phyloP scores from a whole-genome alignment of 495 filamentous ascomycete species.

The Hypoxylon perforatum region DNA sequence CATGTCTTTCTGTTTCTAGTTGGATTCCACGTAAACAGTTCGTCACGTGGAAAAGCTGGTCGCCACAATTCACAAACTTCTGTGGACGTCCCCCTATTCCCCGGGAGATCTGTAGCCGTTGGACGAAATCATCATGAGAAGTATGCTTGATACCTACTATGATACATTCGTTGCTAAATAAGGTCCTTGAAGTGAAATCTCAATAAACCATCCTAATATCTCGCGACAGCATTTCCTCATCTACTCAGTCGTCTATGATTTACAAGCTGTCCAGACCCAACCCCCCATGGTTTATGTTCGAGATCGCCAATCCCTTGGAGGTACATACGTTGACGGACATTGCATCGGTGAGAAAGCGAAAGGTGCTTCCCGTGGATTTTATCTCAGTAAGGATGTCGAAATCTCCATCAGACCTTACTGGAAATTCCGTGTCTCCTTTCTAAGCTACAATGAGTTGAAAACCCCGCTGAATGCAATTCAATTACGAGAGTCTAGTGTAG shows the following conservation, averaged over 20 bases:
- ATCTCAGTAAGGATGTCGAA: conserved; percentile 67
- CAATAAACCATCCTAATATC: conserved; percentile 55
- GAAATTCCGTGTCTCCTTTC: conserved; percentile 45
- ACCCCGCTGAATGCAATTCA: conserved; percentile 31
- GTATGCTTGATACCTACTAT: conserved; percentile 32
- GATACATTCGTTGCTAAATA: conserved; percentile 13
- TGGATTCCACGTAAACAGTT: conserved; percentile 3
- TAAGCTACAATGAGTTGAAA: conserved; percentile 19
- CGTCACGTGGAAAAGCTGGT: conserved; percentile 11
- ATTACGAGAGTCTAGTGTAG: conserved; percentile 31
- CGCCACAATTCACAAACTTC: conserved; percentile 17
- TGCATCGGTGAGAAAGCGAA: conserved; percentile 52
- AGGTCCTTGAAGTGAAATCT: conserved; percentile 52
- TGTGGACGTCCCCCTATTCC: conserved; percentile 19
- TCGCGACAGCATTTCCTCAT: conserved; percentile 72
- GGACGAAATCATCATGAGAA: conserved; percentile 49
- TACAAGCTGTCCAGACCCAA: conserved; percentile 49
- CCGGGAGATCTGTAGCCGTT: conserved; percentile 29
- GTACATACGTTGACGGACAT: conserved; percentile 63
- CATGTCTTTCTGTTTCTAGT: not conserved
- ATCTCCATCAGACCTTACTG: conserved; percentile 56
- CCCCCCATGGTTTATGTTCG: conserved; percentile 69
- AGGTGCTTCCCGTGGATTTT: conserved; percentile 48
- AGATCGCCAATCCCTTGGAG: conserved; percentile 67
- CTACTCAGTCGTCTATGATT: conserved; percentile 67